phyloP scores from a whole-genome alignment of 495 filamentous ascomycete genomes.

The Terfezia claveryi region DNA sequence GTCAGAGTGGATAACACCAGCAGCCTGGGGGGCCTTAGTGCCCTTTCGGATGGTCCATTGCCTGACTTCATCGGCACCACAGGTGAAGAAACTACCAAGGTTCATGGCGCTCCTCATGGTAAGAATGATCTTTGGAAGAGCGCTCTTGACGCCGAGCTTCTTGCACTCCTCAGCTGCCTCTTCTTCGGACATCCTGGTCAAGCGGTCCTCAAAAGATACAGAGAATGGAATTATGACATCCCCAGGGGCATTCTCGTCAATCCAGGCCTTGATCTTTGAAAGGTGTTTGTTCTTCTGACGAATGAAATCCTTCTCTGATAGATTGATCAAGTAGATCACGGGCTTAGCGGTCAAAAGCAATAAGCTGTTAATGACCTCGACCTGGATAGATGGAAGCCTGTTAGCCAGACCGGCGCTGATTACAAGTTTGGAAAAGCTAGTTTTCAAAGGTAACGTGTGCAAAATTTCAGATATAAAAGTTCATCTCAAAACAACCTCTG shows the following conservation, averaged over 20 bases:
- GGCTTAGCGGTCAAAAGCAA: constrained; percentile 93
- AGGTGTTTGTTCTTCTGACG: constrained; percentile 99
- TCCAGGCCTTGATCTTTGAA: constrained; percentile 74
- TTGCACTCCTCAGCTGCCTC: constrained; percentile 75
- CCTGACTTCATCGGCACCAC: constrained; percentile 84
- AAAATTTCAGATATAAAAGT: constrained; percentile 17
- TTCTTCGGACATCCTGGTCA: constrained; percentile 55
- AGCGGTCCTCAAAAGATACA: constrained; percentile 73
- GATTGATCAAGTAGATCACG: constrained; percentile 89
- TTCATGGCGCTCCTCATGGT: constrained; percentile 84
- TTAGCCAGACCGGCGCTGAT: constrained; percentile 1
- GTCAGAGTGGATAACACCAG: constrained; percentile 94
- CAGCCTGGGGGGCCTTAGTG: constrained; percentile 89
- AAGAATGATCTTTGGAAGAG: constrained; percentile 78
- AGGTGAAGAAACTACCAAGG: constrained; percentile 90
- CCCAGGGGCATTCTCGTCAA: constrained; percentile 68
- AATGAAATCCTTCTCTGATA: constrained; percentile 92
- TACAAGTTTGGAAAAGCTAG: neutral
- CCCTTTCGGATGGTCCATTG: constrained; percentile 97
- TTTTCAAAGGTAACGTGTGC: neutral
- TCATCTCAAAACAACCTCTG: constrained; percentile 69
- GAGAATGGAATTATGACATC: constrained; percentile 88
- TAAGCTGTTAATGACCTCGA: constrained; percentile 93
- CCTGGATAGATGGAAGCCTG: constrained; percentile 27
- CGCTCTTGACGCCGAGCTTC: constrained; percentile 53